Evolutionary conservation across 371 early-diverging fungal genomes (phyloP), one percentile per base, ranked within the genome.

Genomic region (Funneliformis caledonium): DNA sequence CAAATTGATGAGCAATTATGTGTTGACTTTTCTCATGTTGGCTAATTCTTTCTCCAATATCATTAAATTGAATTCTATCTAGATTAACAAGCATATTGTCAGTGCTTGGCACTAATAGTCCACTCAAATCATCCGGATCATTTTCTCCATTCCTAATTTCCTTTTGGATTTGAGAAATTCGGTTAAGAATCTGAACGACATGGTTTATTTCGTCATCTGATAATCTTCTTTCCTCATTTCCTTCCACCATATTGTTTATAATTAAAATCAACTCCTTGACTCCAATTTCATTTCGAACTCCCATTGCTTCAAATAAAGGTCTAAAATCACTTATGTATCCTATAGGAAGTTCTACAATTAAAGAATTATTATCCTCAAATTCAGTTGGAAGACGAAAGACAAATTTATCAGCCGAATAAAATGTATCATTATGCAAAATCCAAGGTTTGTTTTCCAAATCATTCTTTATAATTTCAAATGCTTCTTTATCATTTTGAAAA

Each of bases 291-390:
- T 70, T 22, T 22, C 48, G 47, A 45, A 70, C 22, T 10, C 70
- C 70, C 70, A 70, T 70, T 31, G 2, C 8, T 65, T 33, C 12
- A 65, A 65, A 65, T 12, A 65, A 31, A 26, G 22, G 3, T 33
- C 31, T 31, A 12, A 14, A 14, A 37, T 37, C 37, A 37, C 9
- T 4, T 22, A 5, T 65, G 0, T 65, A 65, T 0, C 31, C 22
- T 5, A 5, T 4, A 31, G 65, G 65, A 12, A 65, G 33, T 65
- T 65, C n/a, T n/a, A 65, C 31, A 31, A 26, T 65, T 65, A 65
- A 65, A 65, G 65, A 31, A 65, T 65, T n/a, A 12, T 65, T 65
- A 12, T 70, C 26, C 45, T 45, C 43, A 45, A 70, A 70, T 22
- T 48, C 22, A 22, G 16, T 70, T 7, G 70, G 45, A 45, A 70